phyloP scores from a whole-genome alignment of 75 land plant genomes.

The Adiantum capillusveneris region DNA sequence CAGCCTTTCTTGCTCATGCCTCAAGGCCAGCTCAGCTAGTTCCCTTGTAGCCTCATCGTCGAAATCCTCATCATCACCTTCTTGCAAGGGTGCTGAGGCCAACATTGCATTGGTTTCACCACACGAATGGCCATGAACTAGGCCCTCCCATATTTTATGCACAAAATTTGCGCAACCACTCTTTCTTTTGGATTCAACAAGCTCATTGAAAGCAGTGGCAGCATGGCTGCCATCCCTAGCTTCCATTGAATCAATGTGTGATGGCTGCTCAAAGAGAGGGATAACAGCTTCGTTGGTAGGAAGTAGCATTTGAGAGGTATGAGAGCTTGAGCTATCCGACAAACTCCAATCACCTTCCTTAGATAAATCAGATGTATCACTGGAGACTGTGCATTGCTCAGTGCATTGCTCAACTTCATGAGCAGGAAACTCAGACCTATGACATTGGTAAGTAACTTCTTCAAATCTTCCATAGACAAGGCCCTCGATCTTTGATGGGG shows the following conservation, averaged over 20 bases:
- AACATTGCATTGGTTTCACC: neutral
- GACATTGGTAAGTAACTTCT: constrained; percentile 62
- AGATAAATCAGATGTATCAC: neutral
- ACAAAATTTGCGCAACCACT: neutral
- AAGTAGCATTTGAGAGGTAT: neutral
- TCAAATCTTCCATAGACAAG: constrained; percentile 66
- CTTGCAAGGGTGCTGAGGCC: no score
- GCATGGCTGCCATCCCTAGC: neutral
- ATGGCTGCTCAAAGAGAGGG: neutral
- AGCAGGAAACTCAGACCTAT: constrained; percentile 36
- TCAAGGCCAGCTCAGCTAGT: constrained; percentile 13
- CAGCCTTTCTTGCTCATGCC: constrained; percentile 22
- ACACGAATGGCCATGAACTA: neutral
- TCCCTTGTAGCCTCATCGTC: constrained; percentile 12
- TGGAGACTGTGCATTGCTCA: neutral
- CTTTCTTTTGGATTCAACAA: neutral
- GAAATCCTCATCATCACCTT: neutral
- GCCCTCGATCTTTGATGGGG: constrained; percentile 1
- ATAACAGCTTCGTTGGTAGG: neutral
- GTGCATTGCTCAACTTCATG: constrained; percentile 12
- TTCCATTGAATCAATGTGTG: neutral
- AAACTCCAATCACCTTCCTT: constrained; percentile 1
- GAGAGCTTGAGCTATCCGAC: constrained; percentile 1
- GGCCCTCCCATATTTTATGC: constrained; percentile 1
- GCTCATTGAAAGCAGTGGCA: neutral